These are phyloP conservation scores for Hamigera avellanea DNA, from an alignment of 495 filamentous ascomycete species.

Conservation along the genomic window DNA sequence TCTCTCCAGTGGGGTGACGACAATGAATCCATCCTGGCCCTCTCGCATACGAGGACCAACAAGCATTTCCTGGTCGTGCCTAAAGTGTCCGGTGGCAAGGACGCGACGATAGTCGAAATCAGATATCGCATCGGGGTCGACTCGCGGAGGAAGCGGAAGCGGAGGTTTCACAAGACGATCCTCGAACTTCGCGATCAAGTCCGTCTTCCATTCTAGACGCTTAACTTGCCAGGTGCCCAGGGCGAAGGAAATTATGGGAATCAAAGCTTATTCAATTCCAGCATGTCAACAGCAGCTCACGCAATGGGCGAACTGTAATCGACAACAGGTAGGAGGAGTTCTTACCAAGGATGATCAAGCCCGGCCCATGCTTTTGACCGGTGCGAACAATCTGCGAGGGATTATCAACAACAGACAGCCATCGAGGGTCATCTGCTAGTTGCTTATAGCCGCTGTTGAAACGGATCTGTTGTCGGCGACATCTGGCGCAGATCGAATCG, in stretches of 20 bases:
- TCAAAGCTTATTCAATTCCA: conserved; percentile 49
- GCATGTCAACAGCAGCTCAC: background rate
- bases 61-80: conserved; percentile 92
- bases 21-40: conserved; percentile 79
- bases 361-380: conserved; percentile 64
- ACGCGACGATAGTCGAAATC: conserved; percentile 93
- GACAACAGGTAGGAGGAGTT: background rate
- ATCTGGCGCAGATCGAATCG: conserved; percentile 27
- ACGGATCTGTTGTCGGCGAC: conserved; percentile 26
- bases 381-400: conserved; percentile 65
- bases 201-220: conserved; percentile 85
- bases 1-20: conserved; percentile 82
- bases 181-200: conserved; percentile 78
- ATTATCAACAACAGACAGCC: conserved; percentile 75
- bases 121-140: conserved; percentile 66
- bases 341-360: conserved; percentile 68
- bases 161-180: conserved; percentile 80
- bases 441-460: conserved; percentile 11
- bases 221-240: conserved; percentile 96
- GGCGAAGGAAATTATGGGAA: conserved; percentile 80
- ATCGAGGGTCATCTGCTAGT: conserved; percentile 53
- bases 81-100: conserved; percentile 56
- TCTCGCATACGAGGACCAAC: conserved; percentile 83
- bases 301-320: background rate
- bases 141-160: conserved; percentile 68